Percentiles rank a stretch among this genome's conserved stretches.
These are phyloP conservation scores for Torulaspora globosa DNA, from an alignment of 1,139 yeast species.

Conservation along the genomic window DNA sequence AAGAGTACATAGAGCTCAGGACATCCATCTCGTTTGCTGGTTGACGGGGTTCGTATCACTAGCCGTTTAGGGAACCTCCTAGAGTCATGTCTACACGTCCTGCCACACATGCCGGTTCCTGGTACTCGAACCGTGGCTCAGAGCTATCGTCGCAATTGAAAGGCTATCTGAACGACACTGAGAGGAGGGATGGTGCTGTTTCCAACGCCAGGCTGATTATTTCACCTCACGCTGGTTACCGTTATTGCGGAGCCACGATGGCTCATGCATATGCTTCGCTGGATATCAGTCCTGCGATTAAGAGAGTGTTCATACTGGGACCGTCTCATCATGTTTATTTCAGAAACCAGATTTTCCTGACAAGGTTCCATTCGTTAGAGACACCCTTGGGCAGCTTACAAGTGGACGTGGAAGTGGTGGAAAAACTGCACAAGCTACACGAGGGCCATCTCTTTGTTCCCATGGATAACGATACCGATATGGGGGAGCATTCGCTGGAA, in stretches of 20 bases:
- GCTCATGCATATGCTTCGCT: slow-evolving; percentile 74
- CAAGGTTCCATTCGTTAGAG: slow-evolving; percentile 53
- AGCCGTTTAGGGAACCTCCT: neutral
- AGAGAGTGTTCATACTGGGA: slow-evolving; percentile 75
- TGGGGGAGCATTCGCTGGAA: slow-evolving; percentile 89
- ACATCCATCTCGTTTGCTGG: neutral
- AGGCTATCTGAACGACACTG: slow-evolving; percentile 40
- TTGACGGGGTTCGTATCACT: neutral
- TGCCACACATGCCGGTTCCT: slow-evolving; percentile 85
- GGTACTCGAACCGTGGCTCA: slow-evolving; percentile 60
- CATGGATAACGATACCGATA: slow-evolving; percentile 63
- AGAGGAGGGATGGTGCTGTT: slow-evolving; percentile 25
- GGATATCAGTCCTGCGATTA: slow-evolving; percentile 45
- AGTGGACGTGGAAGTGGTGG: slow-evolving; percentile 50
- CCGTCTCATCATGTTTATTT: slow-evolving; percentile 94
- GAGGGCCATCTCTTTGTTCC: slow-evolving; percentile 43
- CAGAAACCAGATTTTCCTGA: slow-evolving; percentile 53
- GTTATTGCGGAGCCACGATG: slow-evolving; percentile 73
- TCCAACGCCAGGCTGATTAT: slow-evolving; percentile 59
- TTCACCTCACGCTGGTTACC: slow-evolving; percentile 86
- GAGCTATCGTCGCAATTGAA: slow-evolving; percentile 50
- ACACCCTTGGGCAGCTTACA: slow-evolving; percentile 79
- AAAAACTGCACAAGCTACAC: slow-evolving; percentile 31
- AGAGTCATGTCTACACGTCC: slow-evolving; percentile 43
- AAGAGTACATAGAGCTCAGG: no score